A percentile compares a stretch with the other conserved stretches of the same genome.
Conservation (phyloP, 2,329 filamentous ascomycete genomes). For the Helotiales sp. region DNA sequence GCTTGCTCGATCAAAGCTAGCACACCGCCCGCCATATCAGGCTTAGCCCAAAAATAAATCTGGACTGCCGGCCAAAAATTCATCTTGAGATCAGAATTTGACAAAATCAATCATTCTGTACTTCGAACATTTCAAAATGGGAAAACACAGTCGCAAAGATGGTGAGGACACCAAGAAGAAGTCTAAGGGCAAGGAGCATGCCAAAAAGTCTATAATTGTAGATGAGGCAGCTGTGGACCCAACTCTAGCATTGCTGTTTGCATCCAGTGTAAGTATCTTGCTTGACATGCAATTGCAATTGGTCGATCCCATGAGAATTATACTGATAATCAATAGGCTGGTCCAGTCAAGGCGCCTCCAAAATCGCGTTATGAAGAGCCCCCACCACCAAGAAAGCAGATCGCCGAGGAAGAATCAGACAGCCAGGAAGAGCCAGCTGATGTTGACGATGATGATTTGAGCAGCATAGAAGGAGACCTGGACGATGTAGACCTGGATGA, state of each 20-base stretch:
- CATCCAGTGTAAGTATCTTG: constrained; percentile 68
- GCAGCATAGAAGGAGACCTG: constrained; percentile 44
- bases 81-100: not conserved
- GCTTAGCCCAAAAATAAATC: not conserved
- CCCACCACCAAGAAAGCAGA: constrained; percentile 32
- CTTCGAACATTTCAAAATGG: constrained; percentile 35
- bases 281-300: not conserved
- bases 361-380: constrained; percentile 44
- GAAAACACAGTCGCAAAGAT: constrained; percentile 39
- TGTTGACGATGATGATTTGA: constrained; percentile 45
- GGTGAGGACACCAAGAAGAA: constrained; percentile 32
- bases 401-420: constrained; percentile 45
- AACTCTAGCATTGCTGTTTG: constrained; percentile 71
- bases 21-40: not conserved
- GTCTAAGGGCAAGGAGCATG: constrained; percentile 28
- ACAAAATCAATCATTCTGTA: constrained; percentile 6
- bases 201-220: constrained; percentile 42
- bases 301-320: not conserved
- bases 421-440: constrained; percentile 46
- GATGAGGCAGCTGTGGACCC: constrained; percentile 66
- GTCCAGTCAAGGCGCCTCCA: constrained; percentile 44
- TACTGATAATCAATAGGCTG: constrained; percentile 38
- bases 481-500: constrained; percentile 43
- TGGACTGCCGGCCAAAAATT: not conserved
- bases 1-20: not conserved